Conservation (phyloP, 805 yeast species). For the Pichia gijzeniarum region DNA sequence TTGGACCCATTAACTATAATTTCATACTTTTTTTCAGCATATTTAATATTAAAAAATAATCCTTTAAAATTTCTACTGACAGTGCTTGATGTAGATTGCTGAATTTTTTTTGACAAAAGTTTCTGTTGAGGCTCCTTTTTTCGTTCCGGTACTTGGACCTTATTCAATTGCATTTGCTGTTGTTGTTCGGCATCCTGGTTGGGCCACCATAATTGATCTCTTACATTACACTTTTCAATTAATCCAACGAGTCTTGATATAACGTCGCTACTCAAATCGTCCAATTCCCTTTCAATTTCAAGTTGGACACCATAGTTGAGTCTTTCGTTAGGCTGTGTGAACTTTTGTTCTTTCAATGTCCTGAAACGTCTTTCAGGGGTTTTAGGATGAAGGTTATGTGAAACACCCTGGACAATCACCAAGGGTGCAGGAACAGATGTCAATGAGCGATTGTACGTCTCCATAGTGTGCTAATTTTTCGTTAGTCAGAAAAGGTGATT, state of each 20-base stretch:
- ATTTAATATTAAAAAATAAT: slow-evolving; percentile 13
- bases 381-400: slow-evolving; percentile 4
- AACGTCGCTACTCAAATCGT: slow-evolving; percentile 23
- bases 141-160: neutral
- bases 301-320: slow-evolving; percentile 13
- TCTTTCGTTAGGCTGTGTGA: neutral
- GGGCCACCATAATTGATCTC: slow-evolving; percentile 13
- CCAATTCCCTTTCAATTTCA: slow-evolving; percentile 16
- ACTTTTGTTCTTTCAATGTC: slow-evolving; percentile 11
- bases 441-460: slow-evolving; percentile 32
- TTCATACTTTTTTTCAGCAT: slow-evolving; percentile 7
- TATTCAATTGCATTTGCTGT: too few relatives aligned
- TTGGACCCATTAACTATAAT: slow-evolving; percentile 12
- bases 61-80: slow-evolving; percentile 4
- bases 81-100: neutral
- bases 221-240: slow-evolving; percentile 6
- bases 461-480: slow-evolving; percentile 26
- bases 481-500: neutral
- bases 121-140: slow-evolving; percentile 5
- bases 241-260: slow-evolving; percentile 6
- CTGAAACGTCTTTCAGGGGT: neutral
- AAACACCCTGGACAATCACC: slow-evolving; percentile 38
- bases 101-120: neutral
- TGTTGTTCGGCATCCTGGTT: neutral
- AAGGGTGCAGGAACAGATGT: slow-evolving; percentile 34